Evolutionary conservation across 345 rosid species (phyloP), one percentile per base, ranked within the genome.

Genomic region (Boechera stricta): DNA sequence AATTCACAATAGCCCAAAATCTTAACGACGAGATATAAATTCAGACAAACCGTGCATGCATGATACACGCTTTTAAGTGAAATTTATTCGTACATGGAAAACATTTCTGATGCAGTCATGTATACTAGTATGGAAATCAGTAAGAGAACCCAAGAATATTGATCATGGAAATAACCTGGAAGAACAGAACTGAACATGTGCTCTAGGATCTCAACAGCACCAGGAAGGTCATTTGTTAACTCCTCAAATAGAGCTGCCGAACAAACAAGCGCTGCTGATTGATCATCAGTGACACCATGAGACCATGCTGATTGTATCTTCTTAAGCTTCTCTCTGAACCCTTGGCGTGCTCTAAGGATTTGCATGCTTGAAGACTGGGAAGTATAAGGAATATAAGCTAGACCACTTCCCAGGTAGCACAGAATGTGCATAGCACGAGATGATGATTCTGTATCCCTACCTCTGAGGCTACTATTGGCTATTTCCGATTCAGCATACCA

Each of bases 401-500:
- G 61, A 78, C 88, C 91, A 81, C 92, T 90, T 81, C 97, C 98
- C 33, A 92, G 82, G 85, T 90, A 91, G 67, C 86, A 84, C 45
- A 92, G 83, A 72, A 92, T 85, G 74, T 92, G 94, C 77, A 88
- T 33, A 38, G 89, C 93, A 24, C 98, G 94, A 73, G 77, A 79
- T 13, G 81, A 72, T 41, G 87, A 84, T 76, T 92, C 92, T 55
- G 75, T 63, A 72, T 91, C 94, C 49, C 36, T 69, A 64, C 57
- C 65, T 54, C 77, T 66, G 21, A 58, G 77, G 79, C 61, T 45
- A 74, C 42, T 61, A 70, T 80, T 73, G 24, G 81, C 83, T 63
- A 92, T 86, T 83, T 95, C 99, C 7, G 82, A 82, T 84, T 92
- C 92, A 2, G 97, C 97, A 70, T 95, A 95, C 99, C 97, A 95